A percentile compares a stretch with the other conserved stretches of the same genome.
Evolutionary conservation across 2,329 filamentous ascomycete genomes (phyloP).

Genomic region (Cladosporium colombiae): DNA sequence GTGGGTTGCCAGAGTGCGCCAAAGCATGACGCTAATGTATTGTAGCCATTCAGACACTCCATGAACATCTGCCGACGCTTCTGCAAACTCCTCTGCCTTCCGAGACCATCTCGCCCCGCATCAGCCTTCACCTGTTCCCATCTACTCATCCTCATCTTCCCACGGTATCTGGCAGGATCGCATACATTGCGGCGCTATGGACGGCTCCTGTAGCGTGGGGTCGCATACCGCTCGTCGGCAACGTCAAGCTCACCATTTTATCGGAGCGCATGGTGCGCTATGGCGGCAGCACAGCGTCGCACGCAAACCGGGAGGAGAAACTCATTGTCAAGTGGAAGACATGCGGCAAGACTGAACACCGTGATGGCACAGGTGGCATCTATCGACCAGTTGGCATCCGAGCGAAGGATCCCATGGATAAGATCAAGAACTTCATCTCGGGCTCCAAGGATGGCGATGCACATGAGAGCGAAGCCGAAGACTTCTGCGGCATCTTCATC

Average conservation of each 20-base stretch:
- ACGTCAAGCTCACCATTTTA: conserved; percentile 82
- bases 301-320: conserved; percentile 61
- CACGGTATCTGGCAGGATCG: conserved; percentile 84
- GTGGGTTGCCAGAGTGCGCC: conserved; percentile 24
- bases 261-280: conserved; percentile 80
- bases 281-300: conserved; percentile 44
- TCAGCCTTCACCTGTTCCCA: conserved; percentile 65
- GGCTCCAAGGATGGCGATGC: conserved; percentile 54
- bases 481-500: conserved; percentile 89
- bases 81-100: conserved; percentile 62
- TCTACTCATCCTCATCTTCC: conserved; percentile 86
- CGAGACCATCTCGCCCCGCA: conserved; percentile 62
- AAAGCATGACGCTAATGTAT: neutral
- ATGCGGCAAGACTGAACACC: conserved; percentile 53
- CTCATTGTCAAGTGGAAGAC: conserved; percentile 91
- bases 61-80: conserved; percentile 62
- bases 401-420: conserved; percentile 53
- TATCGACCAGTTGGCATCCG: conserved; percentile 41
- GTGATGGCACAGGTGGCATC: conserved; percentile 46
- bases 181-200: conserved; percentile 92
- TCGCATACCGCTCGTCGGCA: conserved; percentile 83
- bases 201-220: conserved; percentile 97
- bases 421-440: conserved; percentile 57
- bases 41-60: conserved; percentile 60
- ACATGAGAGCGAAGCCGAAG: conserved; percentile 49